Evolutionary conservation across 2,329 filamentous ascomycete genomes (phyloP).

Genomic region (Ophiosphaerella korrae): DNA sequence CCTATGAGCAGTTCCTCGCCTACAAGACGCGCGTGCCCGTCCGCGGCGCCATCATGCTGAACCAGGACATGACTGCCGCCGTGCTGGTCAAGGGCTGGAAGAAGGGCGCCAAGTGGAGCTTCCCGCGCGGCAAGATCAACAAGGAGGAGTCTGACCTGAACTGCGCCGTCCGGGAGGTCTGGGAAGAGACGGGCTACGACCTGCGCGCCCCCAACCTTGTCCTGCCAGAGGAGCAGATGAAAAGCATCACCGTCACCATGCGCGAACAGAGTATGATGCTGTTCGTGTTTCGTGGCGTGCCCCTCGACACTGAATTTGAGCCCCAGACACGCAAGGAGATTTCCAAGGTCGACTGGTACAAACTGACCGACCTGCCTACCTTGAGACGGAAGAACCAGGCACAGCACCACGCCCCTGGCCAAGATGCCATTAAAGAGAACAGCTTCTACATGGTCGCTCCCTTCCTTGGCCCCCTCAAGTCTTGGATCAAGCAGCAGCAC

Average conservation of each 20-base stretch:
- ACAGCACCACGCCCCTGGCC: constrained; percentile 61
- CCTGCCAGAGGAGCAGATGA: constrained; percentile 69
- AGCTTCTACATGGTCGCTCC: constrained; percentile 99
- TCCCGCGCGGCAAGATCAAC: constrained; percentile 96
- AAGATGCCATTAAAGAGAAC: constrained; percentile 68
- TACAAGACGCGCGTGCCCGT: constrained; percentile 97
- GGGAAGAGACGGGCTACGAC: constrained; percentile 94
- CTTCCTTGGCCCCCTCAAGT: constrained; percentile 82
- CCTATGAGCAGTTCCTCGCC: constrained; percentile 88
- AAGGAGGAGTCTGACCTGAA: constrained; percentile 93
- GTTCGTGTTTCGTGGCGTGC: constrained; percentile 88
- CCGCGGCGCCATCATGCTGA: constrained; percentile 89
- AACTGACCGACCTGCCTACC: constrained; percentile 82
- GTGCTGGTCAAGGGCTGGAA: constrained; percentile 98
- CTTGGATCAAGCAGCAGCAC: constrained; percentile 87
- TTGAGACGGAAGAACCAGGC: constrained; percentile 70
- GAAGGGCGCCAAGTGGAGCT: constrained; percentile 94
- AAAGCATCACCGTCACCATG: constrained; percentile 88
- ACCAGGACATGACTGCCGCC: constrained; percentile 90
- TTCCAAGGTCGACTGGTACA: constrained; percentile 96
- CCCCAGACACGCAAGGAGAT: constrained; percentile 95
- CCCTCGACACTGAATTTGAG: constrained; percentile 85
- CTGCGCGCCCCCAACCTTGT: constrained; percentile 77
- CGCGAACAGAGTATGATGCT: constrained; percentile 90
- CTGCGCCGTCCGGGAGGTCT: constrained; percentile 91